Conservation (phyloP, 208 protist genomes). For the Trypanosoma theileri region DNA sequence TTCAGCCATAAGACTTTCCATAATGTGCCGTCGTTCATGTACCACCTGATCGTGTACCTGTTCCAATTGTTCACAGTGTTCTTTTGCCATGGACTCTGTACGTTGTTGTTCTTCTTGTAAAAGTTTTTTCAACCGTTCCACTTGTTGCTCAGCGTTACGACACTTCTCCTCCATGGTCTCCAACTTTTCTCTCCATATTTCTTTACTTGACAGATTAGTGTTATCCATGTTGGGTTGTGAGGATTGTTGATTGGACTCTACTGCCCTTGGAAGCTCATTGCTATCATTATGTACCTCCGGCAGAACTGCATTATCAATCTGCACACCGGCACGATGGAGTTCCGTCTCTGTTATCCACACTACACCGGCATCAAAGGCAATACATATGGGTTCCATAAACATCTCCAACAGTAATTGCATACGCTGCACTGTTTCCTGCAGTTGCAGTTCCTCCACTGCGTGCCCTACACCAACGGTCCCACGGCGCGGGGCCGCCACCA, state of each 20-base stretch:
- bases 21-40: slow-evolving; percentile 63
- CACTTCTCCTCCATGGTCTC: slow-evolving; percentile 48
- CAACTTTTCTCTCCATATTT: too few species aligned
- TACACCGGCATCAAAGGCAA: slow-evolving; percentile 85
- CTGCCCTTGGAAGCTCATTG: slow-evolving; percentile 1
- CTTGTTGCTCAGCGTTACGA: slow-evolving; percentile 44
- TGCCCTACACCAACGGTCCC: not conserved
- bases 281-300: slow-evolving; percentile 1
- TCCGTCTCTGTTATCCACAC: slow-evolving; percentile 70
- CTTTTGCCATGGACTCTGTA: slow-evolving; percentile 56
- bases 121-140: slow-evolving; percentile 44
- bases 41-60: slow-evolving; percentile 73
- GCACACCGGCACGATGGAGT: slow-evolving; percentile 20
- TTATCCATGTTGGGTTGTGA: too few species aligned
- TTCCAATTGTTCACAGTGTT: slow-evolving; percentile 67
- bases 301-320: slow-evolving; percentile 19
- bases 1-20: slow-evolving; percentile 61
- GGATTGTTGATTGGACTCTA: slow-evolving; percentile 11
- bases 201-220: too few species aligned
- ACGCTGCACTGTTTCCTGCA: slow-evolving; percentile 53
- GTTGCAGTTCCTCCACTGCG: slow-evolving; percentile 23
- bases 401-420: slow-evolving; percentile 59
- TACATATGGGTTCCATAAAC: slow-evolving; percentile 80
- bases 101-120: slow-evolving; percentile 66
- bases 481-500: slow-evolving; percentile 23